A percentile compares a stretch with the other conserved stretches of the same genome.
Evolutionary conservation across 2,329 filamentous ascomycete genomes (phyloP).

Genomic region (Pseudocercospora eumusae): DNA sequence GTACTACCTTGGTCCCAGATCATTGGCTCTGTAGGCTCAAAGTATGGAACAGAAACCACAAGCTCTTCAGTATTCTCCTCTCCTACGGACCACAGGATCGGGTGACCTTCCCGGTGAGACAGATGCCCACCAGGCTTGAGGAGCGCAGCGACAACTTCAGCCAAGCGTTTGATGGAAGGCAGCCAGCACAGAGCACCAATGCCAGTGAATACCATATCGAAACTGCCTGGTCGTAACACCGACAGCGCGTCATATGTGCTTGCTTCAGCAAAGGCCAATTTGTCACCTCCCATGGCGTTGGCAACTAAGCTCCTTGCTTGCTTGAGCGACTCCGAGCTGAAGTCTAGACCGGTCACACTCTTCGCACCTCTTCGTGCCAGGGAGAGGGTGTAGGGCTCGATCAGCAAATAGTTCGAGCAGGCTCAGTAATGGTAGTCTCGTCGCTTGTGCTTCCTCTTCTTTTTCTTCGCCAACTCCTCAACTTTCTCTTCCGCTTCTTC

Average conservation of each 20-base stretch:
- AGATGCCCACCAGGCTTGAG: constrained; percentile 24
- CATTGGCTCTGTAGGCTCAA: constrained; percentile 22
- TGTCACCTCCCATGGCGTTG: constrained; percentile 22
- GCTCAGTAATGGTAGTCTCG: background rate
- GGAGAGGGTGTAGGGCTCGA: constrained; percentile 27
- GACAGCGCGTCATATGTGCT: constrained; percentile 20
- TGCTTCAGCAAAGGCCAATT: constrained; percentile 22
- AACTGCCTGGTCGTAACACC: constrained; percentile 12
- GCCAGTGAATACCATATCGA: constrained; percentile 30
- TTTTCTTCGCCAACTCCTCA: background rate
- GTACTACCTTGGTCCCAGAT: constrained; percentile 18
- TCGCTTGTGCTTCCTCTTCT: background rate
- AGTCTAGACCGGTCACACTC: constrained; percentile 27
- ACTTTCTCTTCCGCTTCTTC: background rate
- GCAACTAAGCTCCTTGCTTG: constrained; percentile 21
- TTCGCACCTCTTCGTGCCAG: constrained; percentile 28
- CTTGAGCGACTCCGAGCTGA: constrained; percentile 22
- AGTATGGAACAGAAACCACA: constrained; percentile 25
- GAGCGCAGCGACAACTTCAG: constrained; percentile 19
- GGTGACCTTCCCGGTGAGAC: constrained; percentile 30
- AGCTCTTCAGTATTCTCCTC: constrained; percentile 13
- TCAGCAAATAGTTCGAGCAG: background rate
- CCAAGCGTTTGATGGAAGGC: constrained; percentile 26
- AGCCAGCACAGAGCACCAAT: constrained; percentile 31
- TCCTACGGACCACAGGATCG: constrained; percentile 23